Evolutionary conservation across 371 early-diverging fungal species (phyloP), one percentile per base, ranked within the genome.

Genomic region (Hamiltosporidium tvaerminnensis): DNA sequence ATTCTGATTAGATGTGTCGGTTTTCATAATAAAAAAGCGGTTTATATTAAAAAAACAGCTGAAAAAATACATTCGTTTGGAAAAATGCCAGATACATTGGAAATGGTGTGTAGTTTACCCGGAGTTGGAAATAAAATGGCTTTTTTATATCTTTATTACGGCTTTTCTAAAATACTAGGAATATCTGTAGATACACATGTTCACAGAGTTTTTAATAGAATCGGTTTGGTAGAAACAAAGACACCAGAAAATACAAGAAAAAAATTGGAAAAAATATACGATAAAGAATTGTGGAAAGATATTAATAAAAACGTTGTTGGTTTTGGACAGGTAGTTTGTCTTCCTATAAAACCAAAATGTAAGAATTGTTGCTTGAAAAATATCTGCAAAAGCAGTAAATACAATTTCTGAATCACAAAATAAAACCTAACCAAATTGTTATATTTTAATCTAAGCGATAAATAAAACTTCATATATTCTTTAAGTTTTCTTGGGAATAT

Each of bases 111-210:
- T 0, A 55, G 36, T 1, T 54, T 74, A 4, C 67, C 65, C 12
- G 70, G 74, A 1, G 37, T 74, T 14, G 70, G 74, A 34, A 57
- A 57, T 0, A 74, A 74, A 60, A 74, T 74, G 65, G 52, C 54
- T 10, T 32, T 64, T 30, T 48, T 74, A 33, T 74, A 74, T 49
- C 37, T 69, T 30, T 41, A 64, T 30, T 50, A 61, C 48, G 70
- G 61, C 33, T 58, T 38, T 37, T 30, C 35, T 35, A 56, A 30
- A 44, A 31, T 61, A 38, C 53, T 47, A 5, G 74, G 70, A 35
- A 70, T 74, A 63, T 50, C 62, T 57, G 74, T 74, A 49, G 74
- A 74, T 53, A 65, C 67, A 49, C 74, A 74, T 66, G 74, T 74
- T 9, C 70, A 69, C 35, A 66, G 74, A 61, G 64, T 74, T 16